Conservation (phyloP, 2,329 filamentous ascomycete species). For the Cladophialophora psammophila region DNA sequence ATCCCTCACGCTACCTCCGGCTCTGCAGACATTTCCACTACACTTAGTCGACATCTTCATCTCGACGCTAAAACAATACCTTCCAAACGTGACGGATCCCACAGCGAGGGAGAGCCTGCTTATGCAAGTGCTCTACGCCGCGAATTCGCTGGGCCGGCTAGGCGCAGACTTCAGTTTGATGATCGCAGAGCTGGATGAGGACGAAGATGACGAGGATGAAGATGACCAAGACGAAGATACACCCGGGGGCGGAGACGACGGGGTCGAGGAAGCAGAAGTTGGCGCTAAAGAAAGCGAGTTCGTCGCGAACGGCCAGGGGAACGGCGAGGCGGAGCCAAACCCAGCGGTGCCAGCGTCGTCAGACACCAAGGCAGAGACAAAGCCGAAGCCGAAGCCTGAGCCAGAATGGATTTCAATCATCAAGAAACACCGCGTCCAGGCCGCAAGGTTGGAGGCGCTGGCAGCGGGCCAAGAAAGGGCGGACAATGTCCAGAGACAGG, state of each 20-base stretch:
- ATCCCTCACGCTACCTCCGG: slow-evolving; percentile 69
- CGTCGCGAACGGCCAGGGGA: slow-evolving; percentile 63
- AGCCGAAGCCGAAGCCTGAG: slow-evolving; percentile 46
- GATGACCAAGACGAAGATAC: slow-evolving; percentile 45
- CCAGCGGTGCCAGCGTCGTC: background rate
- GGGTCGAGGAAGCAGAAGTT: too few species aligned
- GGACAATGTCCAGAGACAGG: slow-evolving; percentile 3
- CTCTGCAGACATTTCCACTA: slow-evolving; percentile 82
- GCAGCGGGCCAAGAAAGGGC: slow-evolving; percentile 37
- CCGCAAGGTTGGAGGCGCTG: slow-evolving; percentile 39
- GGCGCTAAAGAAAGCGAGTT: slow-evolving; percentile 49
- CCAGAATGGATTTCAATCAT: slow-evolving; percentile 41
- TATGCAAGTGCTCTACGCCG: slow-evolving; percentile 50
- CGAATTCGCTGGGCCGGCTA: slow-evolving; percentile 84
- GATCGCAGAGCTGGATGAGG: slow-evolving; percentile 64
- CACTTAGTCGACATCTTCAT: slow-evolving; percentile 82
- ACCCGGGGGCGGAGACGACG: slow-evolving; percentile 41
- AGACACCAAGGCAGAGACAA: slow-evolving; percentile 2
- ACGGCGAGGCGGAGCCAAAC: slow-evolving; percentile 68
- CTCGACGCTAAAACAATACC: slow-evolving; percentile 61
- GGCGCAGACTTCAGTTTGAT: slow-evolving; percentile 94
- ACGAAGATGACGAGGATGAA: slow-evolving; percentile 52
- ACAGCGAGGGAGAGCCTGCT: slow-evolving; percentile 62
- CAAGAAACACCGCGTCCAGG: slow-evolving; percentile 42
- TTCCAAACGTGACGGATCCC: slow-evolving; percentile 39